phyloP scores from a whole-genome alignment of 345 rosid species.

The Rhizophora apiculata region DNA sequence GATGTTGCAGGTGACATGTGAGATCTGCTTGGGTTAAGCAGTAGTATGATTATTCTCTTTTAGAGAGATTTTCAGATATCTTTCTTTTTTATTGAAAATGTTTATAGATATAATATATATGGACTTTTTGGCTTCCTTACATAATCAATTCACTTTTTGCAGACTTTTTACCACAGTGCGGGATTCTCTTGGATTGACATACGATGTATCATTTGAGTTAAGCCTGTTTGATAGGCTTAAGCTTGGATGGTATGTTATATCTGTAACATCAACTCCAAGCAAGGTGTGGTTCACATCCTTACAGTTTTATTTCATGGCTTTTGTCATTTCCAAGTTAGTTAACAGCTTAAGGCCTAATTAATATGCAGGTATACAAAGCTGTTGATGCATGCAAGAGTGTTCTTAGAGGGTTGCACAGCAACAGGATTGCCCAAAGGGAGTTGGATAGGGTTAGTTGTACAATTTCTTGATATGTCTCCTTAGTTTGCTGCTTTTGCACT shows the following conservation, averaged over 20 bases:
- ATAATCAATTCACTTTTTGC: conserved; percentile 18
- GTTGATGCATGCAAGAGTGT: conserved; percentile 99
- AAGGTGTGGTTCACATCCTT: conserved; percentile 53
- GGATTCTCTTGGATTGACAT: conserved; percentile 97
- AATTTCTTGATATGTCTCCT: neutral
- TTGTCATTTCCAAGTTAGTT: conserved; percentile 8
- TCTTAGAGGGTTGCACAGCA: conserved; percentile 84
- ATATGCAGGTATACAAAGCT: conserved; percentile 77
- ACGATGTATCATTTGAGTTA: conserved; percentile 96
- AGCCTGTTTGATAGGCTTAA: conserved; percentile 91
- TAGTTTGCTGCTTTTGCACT: neutral
- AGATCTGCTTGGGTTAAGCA: neutral
- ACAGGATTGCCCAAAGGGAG: conserved; percentile 80
- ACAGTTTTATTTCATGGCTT: conserved; percentile 13
- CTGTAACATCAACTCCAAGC: conserved; percentile 94
- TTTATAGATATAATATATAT: neutral
- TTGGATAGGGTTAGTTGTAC: conserved; percentile 82
- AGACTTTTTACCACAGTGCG: conserved; percentile 99
- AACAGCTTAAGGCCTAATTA: conserved; percentile 21
- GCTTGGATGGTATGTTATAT: conserved; percentile 99
- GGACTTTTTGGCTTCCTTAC: neutral
- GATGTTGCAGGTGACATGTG: neutral
- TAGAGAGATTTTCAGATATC: neutral
- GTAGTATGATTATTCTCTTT: neutral
- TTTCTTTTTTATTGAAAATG: neutral